Conservation (phyloP, 176 grass and related monocot genomes). For the Oryza officinalis region DNA sequence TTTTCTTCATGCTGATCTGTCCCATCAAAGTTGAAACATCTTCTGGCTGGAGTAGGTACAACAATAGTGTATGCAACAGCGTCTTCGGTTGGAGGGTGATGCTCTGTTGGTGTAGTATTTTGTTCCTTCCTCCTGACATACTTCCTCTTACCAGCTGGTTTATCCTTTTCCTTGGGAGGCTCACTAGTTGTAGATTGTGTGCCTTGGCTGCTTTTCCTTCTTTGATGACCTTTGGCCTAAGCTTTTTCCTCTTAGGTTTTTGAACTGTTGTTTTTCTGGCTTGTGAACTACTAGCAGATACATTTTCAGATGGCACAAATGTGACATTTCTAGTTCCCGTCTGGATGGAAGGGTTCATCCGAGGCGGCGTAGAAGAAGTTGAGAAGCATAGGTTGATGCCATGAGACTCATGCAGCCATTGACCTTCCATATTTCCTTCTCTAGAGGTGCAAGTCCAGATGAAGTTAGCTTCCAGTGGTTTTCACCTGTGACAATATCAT, state of each 20-base stretch:
- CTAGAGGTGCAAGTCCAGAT: background rate
- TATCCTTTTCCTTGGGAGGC: constrained; percentile 36
- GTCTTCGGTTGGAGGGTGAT: constrained; percentile 4
- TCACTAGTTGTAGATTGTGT: constrained; percentile 54
- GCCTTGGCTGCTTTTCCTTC: constrained; percentile 51
- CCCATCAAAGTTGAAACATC: constrained; percentile 58
- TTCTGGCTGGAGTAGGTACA: constrained; percentile 44
- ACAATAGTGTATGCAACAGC: constrained; percentile 23
- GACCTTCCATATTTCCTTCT: constrained; percentile 30
- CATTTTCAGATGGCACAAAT: constrained; percentile 23
- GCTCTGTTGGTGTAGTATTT: constrained; percentile 6
- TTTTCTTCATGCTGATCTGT: constrained; percentile 33
- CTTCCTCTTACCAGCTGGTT: constrained; percentile 59
- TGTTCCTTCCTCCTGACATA: constrained; percentile 71
- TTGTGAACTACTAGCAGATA: constrained; percentile 14
- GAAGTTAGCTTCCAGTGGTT: background rate
- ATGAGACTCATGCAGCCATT: constrained; percentile 19
- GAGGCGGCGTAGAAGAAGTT: constrained; percentile 4
- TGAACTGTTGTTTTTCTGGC: constrained; percentile 45
- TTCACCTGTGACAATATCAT: constrained; percentile 33
- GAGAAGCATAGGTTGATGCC: constrained; percentile 38
- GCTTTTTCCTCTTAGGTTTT: constrained; percentile 64
- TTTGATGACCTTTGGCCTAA: constrained; percentile 81
- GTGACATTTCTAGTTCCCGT: background rate
- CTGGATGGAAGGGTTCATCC: constrained; percentile 29